A percentile compares a stretch with the other conserved stretches of the same genome.
Evolutionary conservation across 2,329 filamentous ascomycete genomes (phyloP).

Genomic region (Bipolaris victoriae): DNA sequence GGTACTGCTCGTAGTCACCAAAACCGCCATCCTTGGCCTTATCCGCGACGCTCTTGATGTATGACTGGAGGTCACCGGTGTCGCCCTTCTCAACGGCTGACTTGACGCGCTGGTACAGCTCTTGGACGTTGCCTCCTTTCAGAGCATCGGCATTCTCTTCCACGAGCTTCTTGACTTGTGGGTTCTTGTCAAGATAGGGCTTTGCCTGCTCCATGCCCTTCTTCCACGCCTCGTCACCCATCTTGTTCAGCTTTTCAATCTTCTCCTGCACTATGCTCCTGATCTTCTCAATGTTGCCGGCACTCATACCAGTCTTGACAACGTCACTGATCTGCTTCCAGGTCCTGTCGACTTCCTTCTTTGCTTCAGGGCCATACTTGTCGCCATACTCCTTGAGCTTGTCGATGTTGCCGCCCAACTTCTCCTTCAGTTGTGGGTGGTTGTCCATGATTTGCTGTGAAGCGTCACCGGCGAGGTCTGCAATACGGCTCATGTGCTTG

Average conservation of each 20-base stretch:
- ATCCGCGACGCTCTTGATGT: constrained; percentile 64
- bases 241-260: constrained; percentile 67
- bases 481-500: constrained; percentile 66
- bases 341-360: constrained; percentile 76
- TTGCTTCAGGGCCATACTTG: constrained; percentile 74
- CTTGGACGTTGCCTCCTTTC: constrained; percentile 69
- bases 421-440: constrained; percentile 74
- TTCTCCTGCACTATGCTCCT: constrained; percentile 72
- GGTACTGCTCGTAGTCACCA: constrained; percentile 64
- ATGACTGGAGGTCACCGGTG: constrained; percentile 64
- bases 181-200: constrained; percentile 76
- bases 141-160: constrained; percentile 72
- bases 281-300: constrained; percentile 61
- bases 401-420: constrained; percentile 70
- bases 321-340: constrained; percentile 71
- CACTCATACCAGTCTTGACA: constrained; percentile 65
- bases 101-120: constrained; percentile 69
- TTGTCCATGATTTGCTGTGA: constrained; percentile 71
- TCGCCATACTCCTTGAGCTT: constrained; percentile 73
- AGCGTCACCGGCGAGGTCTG: constrained; percentile 67
- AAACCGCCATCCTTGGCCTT: constrained; percentile 63
- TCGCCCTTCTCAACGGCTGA: constrained; percentile 67
- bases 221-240: constrained; percentile 74
- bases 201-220: constrained; percentile 74
- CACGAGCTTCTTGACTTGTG: constrained; percentile 73